Conservation (phyloP, 345 rosid species). For the Nasturtium officinale region DNA sequence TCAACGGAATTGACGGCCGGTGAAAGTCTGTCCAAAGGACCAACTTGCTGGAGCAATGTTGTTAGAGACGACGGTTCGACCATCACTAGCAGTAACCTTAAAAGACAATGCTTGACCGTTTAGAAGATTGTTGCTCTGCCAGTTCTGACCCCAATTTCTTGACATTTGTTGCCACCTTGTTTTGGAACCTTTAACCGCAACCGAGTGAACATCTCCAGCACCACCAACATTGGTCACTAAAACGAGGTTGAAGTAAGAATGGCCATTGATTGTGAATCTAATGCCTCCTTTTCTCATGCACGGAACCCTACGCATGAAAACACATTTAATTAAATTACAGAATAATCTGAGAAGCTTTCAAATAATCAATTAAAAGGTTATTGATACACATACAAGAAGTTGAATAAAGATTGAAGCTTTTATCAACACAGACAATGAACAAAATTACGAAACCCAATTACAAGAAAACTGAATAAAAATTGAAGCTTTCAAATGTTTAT, state of each 20-base stretch:
- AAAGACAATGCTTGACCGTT: conserved; percentile 60
- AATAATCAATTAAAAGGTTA: neutral
- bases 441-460: neutral
- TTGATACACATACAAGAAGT: neutral
- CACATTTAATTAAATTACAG: neutral
- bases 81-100: conserved; percentile 54
- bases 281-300: conserved; percentile 60
- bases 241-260: conserved; percentile 60
- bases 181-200: conserved; percentile 57
- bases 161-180: conserved; percentile 60
- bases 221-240: conserved; percentile 66
- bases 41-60: conserved; percentile 52
- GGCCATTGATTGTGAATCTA: conserved; percentile 62
- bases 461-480: neutral
- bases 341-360: neutral
- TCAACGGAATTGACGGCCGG: conserved; percentile 50
- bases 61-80: conserved; percentile 47
- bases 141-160: conserved; percentile 68
- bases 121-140: conserved; percentile 56
- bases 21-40: conserved; percentile 61
- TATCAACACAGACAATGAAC: neutral
- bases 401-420: neutral
- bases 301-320: conserved; percentile 49
- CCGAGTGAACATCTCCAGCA: conserved; percentile 53
- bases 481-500: neutral